phyloP scores from a whole-genome alignment of 164 flowering plant species.

The Umbellularia californica region DNA sequence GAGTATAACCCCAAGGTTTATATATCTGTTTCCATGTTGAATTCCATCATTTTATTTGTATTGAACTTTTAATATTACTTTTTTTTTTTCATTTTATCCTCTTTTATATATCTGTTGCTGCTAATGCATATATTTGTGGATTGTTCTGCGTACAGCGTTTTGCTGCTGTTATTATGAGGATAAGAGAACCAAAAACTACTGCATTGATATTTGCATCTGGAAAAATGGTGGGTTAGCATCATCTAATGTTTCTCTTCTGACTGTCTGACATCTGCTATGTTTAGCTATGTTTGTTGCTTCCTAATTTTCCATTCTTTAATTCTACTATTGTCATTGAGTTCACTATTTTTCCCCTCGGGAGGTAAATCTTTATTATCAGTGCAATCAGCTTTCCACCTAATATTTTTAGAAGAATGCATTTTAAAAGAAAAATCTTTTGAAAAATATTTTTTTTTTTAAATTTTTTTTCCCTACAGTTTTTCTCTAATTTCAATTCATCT shows the following conservation, averaged over 20 bases:
- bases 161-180: slow-evolving; percentile 94
- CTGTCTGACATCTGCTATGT: neutral
- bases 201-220: slow-evolving; percentile 93
- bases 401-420: too few relatives aligned
- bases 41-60: neutral
- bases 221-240: slow-evolving; percentile 62
- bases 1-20: slow-evolving; percentile 90
- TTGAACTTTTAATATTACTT: neutral
- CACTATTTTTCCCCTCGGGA: neutral
- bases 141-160: slow-evolving; percentile 59
- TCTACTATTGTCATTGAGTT: neutral
- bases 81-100: too few relatives aligned
- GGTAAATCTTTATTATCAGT: too few relatives aligned
- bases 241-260: neutral
- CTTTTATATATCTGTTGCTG: too few relatives aligned
- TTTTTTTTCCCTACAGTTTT: too few relatives aligned
- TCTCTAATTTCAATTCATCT: too few relatives aligned
- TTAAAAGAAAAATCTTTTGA: too few relatives aligned
- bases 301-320: neutral
- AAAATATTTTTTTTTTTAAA: too few relatives aligned
- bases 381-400: too few relatives aligned
- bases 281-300: neutral
- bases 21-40: neutral
- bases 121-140: too few relatives aligned
- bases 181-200: slow-evolving; percentile 88